A percentile compares a stretch with the other conserved stretches of the same genome.
phyloP scores from a whole-genome alignment of 192 early-diverging fungal genomes.

The Mortierella alpina region DNA sequence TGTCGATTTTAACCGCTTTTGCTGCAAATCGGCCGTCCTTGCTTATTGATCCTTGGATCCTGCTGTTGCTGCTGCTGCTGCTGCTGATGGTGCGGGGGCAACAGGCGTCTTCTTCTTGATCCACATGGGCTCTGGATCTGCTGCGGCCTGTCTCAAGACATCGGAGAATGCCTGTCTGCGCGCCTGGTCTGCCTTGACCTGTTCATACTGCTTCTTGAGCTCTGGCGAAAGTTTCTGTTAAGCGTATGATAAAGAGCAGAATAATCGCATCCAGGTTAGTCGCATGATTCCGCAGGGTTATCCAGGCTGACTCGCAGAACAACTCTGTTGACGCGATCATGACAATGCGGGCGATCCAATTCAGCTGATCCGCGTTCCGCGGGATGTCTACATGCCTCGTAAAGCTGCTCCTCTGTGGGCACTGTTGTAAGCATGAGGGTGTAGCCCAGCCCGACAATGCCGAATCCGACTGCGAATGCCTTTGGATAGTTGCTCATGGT shows the following conservation, averaged over 20 bases:
- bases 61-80: too few species aligned
- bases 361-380: background rate
- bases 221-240: constrained; percentile 45
- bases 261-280: too few species aligned
- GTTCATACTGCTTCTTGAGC: constrained; percentile 46
- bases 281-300: too few species aligned
- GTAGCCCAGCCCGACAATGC: constrained; percentile 59
- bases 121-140: constrained; percentile 53
- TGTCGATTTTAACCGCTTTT: too few species aligned
- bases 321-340: background rate
- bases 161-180: constrained; percentile 42
- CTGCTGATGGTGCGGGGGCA: background rate
- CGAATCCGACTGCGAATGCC: constrained; percentile 53
- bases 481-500: constrained; percentile 60
- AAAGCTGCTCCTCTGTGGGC: constrained; percentile 57
- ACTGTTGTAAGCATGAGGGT: constrained; percentile 63
- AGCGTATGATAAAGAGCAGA: background rate
- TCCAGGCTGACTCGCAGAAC: background rate
- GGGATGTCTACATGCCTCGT: constrained; percentile 27
- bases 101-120: constrained; percentile 46
- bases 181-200: constrained; percentile 45
- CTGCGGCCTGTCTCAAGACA: constrained; percentile 36
- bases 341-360: background rate
- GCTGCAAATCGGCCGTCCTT: too few species aligned
- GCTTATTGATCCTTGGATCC: too few species aligned